These are phyloP conservation scores for Cenchrus americanus DNA, from an alignment of 176 grass and related monocot species.

Conservation along the genomic window DNA sequence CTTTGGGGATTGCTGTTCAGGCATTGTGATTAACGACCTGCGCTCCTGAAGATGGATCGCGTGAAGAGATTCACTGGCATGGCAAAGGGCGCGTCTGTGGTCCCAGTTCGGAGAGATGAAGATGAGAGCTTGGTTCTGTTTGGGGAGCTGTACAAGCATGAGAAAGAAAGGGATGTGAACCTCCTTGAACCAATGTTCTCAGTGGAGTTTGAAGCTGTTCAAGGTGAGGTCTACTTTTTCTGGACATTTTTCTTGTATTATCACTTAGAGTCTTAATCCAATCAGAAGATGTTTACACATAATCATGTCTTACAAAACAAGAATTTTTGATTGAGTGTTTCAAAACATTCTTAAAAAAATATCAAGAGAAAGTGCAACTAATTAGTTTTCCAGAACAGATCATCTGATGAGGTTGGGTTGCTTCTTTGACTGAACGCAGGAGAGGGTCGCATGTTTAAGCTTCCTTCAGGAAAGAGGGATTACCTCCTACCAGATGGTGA, in stretches of 20 bases:
- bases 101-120: conserved; percentile 36
- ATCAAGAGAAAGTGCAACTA: neutral
- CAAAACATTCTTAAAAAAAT: neutral
- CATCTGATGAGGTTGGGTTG: conserved; percentile 15
- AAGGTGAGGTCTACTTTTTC: conserved; percentile 37
- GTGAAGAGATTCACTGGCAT: conserved; percentile 26
- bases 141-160: conserved; percentile 57
- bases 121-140: conserved; percentile 69
- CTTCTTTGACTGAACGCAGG: conserved; percentile 35
- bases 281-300: neutral
- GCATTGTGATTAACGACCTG: conserved; percentile 15
- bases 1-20: neutral
- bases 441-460: conserved; percentile 48
- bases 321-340: neutral
- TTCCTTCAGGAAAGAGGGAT: conserved; percentile 56
- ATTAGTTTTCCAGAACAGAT: conserved; percentile 35
- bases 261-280: neutral
- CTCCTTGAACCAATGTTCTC: conserved; percentile 72
- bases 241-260: neutral
- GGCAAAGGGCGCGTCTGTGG: neutral
- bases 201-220: conserved; percentile 57
- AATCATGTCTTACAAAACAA: neutral
- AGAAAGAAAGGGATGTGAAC: conserved; percentile 58
- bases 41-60: conserved; percentile 40
- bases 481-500: conserved; percentile 44